Evolutionary conservation across 768 basidiomycete genomes (phyloP).

Genomic region (Collybiopsis confluens): DNA sequence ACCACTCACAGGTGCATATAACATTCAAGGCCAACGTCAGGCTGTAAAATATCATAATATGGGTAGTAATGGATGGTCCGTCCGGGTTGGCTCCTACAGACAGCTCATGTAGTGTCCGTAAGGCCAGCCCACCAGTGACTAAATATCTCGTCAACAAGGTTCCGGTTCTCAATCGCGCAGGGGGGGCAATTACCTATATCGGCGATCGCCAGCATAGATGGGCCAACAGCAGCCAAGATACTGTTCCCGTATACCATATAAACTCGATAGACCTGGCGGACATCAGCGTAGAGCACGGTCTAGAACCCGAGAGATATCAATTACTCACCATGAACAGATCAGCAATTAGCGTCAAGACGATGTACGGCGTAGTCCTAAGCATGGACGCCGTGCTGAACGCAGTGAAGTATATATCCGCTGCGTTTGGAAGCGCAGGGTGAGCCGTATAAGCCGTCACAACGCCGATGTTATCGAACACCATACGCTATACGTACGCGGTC

Average conservation of each 20-base stretch:
- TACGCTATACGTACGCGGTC: not conserved
- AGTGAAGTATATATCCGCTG: slow-evolving; percentile 12
- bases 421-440: slow-evolving; percentile 8
- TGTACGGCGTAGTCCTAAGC: slow-evolving; percentile 14
- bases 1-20: slow-evolving; percentile 10
- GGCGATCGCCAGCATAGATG: slow-evolving; percentile 10
- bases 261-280: slow-evolving; percentile 11
- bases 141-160: not conserved
- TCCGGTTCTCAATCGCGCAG: too few species aligned
- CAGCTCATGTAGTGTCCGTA: slow-evolving; percentile 11
- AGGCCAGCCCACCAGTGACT: slow-evolving; percentile 12
- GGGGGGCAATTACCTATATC: slow-evolving; percentile 15
- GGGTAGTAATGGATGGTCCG: slow-evolving; percentile 9
- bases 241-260: slow-evolving; percentile 10
- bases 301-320: not conserved
- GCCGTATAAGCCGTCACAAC: slow-evolving; percentile 11
- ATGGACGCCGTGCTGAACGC: slow-evolving; percentile 13
- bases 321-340: slow-evolving; percentile 14
- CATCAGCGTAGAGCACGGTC: not conserved
- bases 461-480: slow-evolving; percentile 13
- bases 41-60: slow-evolving; percentile 11
- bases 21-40: slow-evolving; percentile 13
- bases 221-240: slow-evolving; percentile 2
- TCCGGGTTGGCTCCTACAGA: slow-evolving; percentile 11
- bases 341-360: slow-evolving; percentile 13